Percentiles rank a stretch among this genome's conserved stretches.
Evolutionary conservation across 2,329 filamentous ascomycete genomes (phyloP).

Genomic region (Cercospora sp.): DNA sequence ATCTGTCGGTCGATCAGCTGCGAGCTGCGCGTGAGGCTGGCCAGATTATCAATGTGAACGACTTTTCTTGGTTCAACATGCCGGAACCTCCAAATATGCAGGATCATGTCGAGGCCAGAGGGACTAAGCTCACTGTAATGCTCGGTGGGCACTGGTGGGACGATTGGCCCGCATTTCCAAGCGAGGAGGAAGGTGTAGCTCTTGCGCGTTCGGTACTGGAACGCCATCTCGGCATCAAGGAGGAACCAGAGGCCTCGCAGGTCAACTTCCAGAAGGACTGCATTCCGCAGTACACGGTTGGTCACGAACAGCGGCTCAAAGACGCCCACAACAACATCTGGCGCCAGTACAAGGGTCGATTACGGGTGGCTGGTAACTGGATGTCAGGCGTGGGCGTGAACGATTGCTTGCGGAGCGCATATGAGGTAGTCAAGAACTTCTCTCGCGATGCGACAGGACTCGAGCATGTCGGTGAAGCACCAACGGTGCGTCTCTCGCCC

Average conservation of each 20-base stretch:
- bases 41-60: conserved; percentile 36
- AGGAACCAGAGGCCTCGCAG: conserved; percentile 60
- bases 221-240: conserved; percentile 71
- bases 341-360: conserved; percentile 58
- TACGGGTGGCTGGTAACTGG: conserved; percentile 61
- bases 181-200: conserved; percentile 62
- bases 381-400: conserved; percentile 52
- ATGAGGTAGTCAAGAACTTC: conserved; percentile 52
- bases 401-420: conserved; percentile 56
- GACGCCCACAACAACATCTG: conserved; percentile 57
- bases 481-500: conserved; percentile 25
- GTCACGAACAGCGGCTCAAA: conserved; percentile 66
- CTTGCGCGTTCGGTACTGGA: conserved; percentile 71
- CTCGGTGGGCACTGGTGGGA: conserved; percentile 93
- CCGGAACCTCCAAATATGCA: conserved; percentile 35
- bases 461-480: conserved; percentile 34
- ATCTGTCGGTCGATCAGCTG: conserved; percentile 28
- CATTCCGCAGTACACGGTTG: conserved; percentile 87
- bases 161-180: conserved; percentile 61
- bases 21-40: conserved; percentile 29
- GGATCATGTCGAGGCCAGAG: conserved; percentile 48
- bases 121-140: conserved; percentile 90
- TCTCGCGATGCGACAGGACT: conserved; percentile 37
- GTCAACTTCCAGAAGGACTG: conserved; percentile 67
- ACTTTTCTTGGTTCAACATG: conserved; percentile 40